These are phyloP conservation scores for Trametes elegans DNA, from an alignment of 768 basidiomycete species.

Conservation along the genomic window DNA sequence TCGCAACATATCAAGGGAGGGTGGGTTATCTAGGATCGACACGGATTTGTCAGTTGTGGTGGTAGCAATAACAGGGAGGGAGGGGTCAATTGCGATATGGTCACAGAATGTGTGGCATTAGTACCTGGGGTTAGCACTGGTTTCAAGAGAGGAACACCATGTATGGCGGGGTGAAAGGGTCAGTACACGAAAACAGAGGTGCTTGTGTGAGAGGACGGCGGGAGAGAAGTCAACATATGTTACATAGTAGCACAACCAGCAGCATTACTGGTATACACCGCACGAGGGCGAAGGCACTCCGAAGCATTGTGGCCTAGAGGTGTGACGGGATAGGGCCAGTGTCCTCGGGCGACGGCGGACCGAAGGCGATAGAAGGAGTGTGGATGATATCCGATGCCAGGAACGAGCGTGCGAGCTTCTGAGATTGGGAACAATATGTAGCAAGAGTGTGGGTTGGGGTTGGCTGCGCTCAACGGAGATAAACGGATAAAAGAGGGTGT, in stretches of 20 bases:
- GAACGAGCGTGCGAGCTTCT: constrained; percentile 6
- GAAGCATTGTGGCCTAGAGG: not conserved
- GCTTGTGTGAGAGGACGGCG: not conserved
- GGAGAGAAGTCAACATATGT: not conserved
- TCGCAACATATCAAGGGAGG: not conserved
- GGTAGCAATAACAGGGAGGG: not conserved
- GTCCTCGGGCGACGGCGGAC: not conserved
- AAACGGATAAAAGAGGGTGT: constrained; percentile 2
- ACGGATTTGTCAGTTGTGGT: not conserved
- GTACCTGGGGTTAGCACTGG: constrained; percentile 4
- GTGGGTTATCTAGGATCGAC: no score
- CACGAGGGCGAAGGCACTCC: constrained; percentile 2
- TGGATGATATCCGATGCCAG: not conserved
- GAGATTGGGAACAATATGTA: not conserved
- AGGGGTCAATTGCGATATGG: constrained; percentile 5
- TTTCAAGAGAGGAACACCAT: not conserved
- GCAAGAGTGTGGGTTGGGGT: not conserved
- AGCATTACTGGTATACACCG: constrained; percentile 18
- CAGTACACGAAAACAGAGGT: not conserved
- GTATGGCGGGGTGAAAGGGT: not conserved
- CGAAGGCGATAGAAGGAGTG: not conserved
- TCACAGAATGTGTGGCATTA: constrained; percentile 7
- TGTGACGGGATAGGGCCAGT: not conserved
- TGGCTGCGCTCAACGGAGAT: not conserved
- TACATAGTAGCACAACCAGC: constrained; percentile 21